These are phyloP conservation scores for Xylariaceae sp. DNA, from an alignment of 2,329 filamentous ascomycete species.

Conservation along the genomic window DNA sequence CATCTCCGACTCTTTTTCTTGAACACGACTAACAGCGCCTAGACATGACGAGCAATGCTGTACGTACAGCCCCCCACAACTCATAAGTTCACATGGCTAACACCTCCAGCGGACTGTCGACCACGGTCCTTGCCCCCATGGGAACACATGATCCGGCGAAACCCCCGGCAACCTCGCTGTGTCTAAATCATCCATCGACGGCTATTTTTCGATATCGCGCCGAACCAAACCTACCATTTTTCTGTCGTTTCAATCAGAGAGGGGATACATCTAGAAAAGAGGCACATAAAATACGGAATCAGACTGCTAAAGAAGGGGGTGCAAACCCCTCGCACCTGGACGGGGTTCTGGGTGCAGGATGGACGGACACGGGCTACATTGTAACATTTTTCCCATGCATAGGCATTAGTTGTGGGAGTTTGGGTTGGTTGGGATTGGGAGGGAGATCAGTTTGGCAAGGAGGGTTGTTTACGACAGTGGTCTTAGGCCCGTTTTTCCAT, in stretches of 20 bases:
- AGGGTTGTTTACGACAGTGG: neutral
- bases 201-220: neutral
- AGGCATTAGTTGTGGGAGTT: constrained; percentile 8
- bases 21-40: constrained; percentile 7
- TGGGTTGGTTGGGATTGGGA: neutral
- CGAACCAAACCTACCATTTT: neutral
- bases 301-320: constrained; percentile 11
- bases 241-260: neutral
- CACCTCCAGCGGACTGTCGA: constrained; percentile 29
- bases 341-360: neutral
- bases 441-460: neutral
- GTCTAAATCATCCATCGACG: constrained; percentile 16
- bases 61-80: constrained; percentile 14
- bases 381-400: constrained; percentile 1
- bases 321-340: constrained; percentile 10
- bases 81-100: neutral
- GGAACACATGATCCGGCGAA: constrained; percentile 33
- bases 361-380: neutral
- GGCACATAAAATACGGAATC: neutral
- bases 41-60: constrained; percentile 32
- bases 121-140: constrained; percentile 29
- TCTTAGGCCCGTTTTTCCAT: neutral
- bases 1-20: neutral
- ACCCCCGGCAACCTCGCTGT: constrained; percentile 26
- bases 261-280: neutral